Percentiles rank a stretch among this genome's conserved stretches.
phyloP scores from a whole-genome alignment of 2,329 filamentous ascomycete genomes.

The Pseudocercospora vitis region DNA sequence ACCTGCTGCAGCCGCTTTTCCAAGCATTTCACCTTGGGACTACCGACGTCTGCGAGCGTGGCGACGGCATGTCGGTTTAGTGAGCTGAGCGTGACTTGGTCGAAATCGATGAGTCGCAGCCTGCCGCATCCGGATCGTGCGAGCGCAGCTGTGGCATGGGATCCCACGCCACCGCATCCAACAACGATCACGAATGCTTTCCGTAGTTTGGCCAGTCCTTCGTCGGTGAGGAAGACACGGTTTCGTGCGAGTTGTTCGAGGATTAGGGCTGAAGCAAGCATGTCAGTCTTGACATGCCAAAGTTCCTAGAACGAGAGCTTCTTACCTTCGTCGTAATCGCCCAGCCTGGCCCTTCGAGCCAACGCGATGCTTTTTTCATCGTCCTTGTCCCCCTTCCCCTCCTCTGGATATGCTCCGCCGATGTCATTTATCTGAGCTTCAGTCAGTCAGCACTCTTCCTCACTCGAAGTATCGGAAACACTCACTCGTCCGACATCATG shows the following conservation, averaged over 20 bases:
- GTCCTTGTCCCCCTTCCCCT: slow-evolving; percentile 48
- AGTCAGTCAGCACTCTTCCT: slow-evolving; percentile 40
- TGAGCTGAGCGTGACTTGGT: slow-evolving; percentile 92
- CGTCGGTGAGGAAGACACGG: slow-evolving; percentile 81
- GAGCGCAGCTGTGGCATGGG: slow-evolving; percentile 82
- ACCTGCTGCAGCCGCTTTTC: slow-evolving; percentile 78
- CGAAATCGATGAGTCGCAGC: slow-evolving; percentile 89
- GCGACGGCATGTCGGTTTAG: slow-evolving; percentile 95
- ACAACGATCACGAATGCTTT: slow-evolving; percentile 83
- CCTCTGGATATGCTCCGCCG: slow-evolving; percentile 53
- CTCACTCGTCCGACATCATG: slow-evolving; percentile 55
- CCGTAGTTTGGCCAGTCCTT: slow-evolving; percentile 76
- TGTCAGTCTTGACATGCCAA: too few relatives aligned
- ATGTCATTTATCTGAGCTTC: slow-evolving; percentile 59
- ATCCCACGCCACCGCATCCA: slow-evolving; percentile 91
- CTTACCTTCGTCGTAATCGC: slow-evolving; percentile 63
- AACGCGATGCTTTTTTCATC: slow-evolving; percentile 60
- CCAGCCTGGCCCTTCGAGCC: slow-evolving; percentile 59
- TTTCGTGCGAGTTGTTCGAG: slow-evolving; percentile 93
- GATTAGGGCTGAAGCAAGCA: slow-evolving; percentile 66
- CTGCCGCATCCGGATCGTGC: slow-evolving; percentile 86
- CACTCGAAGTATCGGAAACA: neutral
- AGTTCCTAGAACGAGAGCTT: too few relatives aligned
- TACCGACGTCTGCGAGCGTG: slow-evolving; percentile 89
- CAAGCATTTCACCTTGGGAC: slow-evolving; percentile 85